Conservation (phyloP, 2,329 filamentous ascomycete genomes). For the Colletotrichum limetticola region DNA sequence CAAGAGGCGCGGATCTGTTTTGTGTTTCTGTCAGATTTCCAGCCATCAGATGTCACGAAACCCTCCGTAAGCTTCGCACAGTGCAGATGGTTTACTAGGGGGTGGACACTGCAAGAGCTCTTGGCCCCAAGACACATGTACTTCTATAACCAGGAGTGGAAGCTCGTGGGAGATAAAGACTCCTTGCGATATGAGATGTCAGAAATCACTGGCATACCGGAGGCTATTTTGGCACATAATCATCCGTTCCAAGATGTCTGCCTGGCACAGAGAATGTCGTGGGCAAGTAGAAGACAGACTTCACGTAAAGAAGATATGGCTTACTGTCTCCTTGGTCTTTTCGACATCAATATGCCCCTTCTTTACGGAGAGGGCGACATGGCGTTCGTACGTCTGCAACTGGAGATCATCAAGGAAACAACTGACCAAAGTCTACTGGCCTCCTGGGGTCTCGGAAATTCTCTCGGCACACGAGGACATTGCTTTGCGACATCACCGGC, state of each 20-base stretch:
- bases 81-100: slow-evolving; percentile 2
- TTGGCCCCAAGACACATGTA: slow-evolving; percentile 36
- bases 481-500: not conserved
- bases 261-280: slow-evolving; percentile 37
- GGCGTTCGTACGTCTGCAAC: slow-evolving; percentile 40
- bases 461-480: not conserved
- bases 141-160: slow-evolving; percentile 38
- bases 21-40: slow-evolving; percentile 44
- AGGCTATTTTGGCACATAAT: not conserved
- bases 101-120: slow-evolving; percentile 33
- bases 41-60: not conserved
- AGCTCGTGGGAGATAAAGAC: slow-evolving; percentile 26
- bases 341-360: not conserved
- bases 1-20: slow-evolving; percentile 44
- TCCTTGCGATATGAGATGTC: slow-evolving; percentile 36
- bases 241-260: not conserved
- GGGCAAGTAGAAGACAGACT: not conserved
- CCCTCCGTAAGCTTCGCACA: slow-evolving; percentile 16
- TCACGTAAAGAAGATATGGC: not conserved
- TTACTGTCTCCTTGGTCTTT: not conserved
- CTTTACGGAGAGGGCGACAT: not conserved
- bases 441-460: slow-evolving; percentile 23
- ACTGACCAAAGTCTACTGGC: slow-evolving; percentile 32
- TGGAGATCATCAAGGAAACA: slow-evolving; percentile 37
- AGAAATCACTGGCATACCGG: slow-evolving; percentile 42